phyloP scores from a whole-genome alignment of 1,284 basidiomycete species.

The Inonotus obliquus region DNA sequence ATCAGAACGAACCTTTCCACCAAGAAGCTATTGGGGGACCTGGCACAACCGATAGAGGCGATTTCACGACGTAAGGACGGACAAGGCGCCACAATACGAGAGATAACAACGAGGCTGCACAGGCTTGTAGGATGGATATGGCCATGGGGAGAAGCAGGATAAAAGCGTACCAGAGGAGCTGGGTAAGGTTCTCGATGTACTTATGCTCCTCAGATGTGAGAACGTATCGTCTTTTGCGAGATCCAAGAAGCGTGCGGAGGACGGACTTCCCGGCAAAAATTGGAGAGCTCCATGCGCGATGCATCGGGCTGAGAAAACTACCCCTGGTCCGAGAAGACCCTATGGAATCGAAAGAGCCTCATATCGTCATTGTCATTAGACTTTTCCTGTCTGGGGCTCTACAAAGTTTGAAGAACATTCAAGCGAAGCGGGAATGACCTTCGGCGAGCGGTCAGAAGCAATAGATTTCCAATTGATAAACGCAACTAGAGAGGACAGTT shows the following conservation, averaged over 20 bases:
- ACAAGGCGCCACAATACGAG: conserved; percentile 11
- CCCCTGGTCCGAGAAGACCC: neutral
- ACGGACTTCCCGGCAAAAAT: neutral
- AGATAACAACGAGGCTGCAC: neutral
- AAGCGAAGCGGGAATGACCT: neutral
- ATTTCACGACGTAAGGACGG: conserved; percentile 5
- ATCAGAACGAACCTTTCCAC: conserved; percentile 16
- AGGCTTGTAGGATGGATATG: neutral
- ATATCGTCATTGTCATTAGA: neutral
- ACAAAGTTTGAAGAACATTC: neutral
- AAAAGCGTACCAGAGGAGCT: neutral
- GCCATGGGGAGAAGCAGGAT: neutral
- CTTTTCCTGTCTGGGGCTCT: neutral
- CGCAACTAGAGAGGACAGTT: neutral
- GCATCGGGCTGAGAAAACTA: neutral
- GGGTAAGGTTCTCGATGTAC: neutral
- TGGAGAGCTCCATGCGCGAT: neutral
- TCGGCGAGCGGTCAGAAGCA: neutral
- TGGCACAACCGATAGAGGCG: conserved; percentile 9
- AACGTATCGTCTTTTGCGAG: neutral
- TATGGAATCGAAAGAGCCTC: neutral
- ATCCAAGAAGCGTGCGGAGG: neutral
- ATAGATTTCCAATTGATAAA: neutral
- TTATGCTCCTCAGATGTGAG: conserved; percentile 1
- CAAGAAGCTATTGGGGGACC: conserved; percentile 15